Percentiles rank a stretch among this genome's conserved stretches.
These are phyloP conservation scores for Grigorovia transvaalensis DNA, from an alignment of 805 yeast genomes.

Conservation along the genomic window DNA sequence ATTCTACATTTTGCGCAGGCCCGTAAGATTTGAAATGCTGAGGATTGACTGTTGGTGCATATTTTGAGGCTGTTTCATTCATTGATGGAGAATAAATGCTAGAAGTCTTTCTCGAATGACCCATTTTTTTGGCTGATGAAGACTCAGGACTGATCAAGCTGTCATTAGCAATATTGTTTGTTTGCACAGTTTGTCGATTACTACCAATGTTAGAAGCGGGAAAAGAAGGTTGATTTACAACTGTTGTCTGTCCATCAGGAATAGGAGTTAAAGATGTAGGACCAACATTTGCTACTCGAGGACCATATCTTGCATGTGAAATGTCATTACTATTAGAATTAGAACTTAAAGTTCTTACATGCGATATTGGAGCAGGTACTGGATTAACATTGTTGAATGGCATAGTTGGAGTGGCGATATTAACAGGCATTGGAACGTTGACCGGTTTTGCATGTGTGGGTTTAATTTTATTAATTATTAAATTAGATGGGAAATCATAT, in stretches of 20 bases:
- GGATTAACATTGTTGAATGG: background rate
- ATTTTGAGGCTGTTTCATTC: conserved; percentile 25
- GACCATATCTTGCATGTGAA: background rate
- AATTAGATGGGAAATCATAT: conserved; percentile 57
- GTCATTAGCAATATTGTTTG: background rate
- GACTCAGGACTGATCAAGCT: background rate
- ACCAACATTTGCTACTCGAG: background rate
- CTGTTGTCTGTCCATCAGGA: background rate
- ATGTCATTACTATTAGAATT: background rate
- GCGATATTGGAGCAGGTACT: background rate
- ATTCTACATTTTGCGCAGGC: background rate
- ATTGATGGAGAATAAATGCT: conserved; percentile 25
- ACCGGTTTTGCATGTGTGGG: conserved; percentile 33
- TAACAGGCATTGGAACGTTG: conserved; percentile 10
- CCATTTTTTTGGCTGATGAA: background rate
- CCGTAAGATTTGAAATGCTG: conserved; percentile 8
- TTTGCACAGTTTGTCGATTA: background rate
- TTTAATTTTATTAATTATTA: conserved; percentile 34
- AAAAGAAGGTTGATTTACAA: background rate
- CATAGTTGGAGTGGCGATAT: background rate
- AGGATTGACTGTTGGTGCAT: conserved; percentile 32
- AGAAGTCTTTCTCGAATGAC: conserved; percentile 8
- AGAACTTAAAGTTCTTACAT: background rate
- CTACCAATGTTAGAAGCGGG: background rate
- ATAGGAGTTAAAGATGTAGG: background rate